These are phyloP conservation scores for Naganishia onofrii DNA, from an alignment of 768 basidiomycete species.

Conservation along the genomic window DNA sequence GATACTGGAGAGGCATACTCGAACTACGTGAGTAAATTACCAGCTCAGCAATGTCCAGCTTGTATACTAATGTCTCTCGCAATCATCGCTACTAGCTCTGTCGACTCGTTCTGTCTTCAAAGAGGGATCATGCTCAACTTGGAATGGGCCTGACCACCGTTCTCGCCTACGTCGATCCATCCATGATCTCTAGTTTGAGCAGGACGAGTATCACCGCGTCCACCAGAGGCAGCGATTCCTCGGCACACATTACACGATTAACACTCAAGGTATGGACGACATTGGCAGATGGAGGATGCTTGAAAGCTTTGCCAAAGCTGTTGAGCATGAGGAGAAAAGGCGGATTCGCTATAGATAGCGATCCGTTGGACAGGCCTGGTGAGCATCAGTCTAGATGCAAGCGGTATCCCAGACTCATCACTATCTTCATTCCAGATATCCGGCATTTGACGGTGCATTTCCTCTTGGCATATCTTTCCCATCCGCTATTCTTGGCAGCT, in stretches of 20 bases:
- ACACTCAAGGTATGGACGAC: conserved; percentile 41
- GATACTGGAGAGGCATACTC: conserved; percentile 38
- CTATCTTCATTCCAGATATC: conserved; percentile 36
- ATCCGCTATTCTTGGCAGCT: conserved; percentile 42
- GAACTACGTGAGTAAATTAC: conserved; percentile 37
- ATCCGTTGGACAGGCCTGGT: conserved; percentile 50
- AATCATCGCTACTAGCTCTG: conserved; percentile 40
- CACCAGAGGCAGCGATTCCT: conserved; percentile 13
- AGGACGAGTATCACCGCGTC: conserved; percentile 11
- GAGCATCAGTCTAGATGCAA: conserved; percentile 20
- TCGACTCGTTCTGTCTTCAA: conserved; percentile 44
- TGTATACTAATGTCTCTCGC: background rate
- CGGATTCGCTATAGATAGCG: conserved; percentile 35
- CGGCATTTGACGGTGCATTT: conserved; percentile 45
- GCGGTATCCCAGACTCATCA: background rate
- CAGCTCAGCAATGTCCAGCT: background rate
- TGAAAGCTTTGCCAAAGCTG: conserved; percentile 46
- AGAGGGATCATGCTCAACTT: conserved; percentile 44
- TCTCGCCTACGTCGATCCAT: conserved; percentile 41
- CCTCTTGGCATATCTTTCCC: conserved; percentile 41
- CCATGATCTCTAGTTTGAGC: conserved; percentile 14
- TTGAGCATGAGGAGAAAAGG: conserved; percentile 46
- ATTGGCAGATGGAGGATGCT: conserved; percentile 44
- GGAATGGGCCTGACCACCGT: conserved; percentile 42
- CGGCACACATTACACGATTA: conserved; percentile 31